phyloP scores from a whole-genome alignment of 2,329 filamentous ascomycete genomes.

The Leptodontidium sp. region DNA sequence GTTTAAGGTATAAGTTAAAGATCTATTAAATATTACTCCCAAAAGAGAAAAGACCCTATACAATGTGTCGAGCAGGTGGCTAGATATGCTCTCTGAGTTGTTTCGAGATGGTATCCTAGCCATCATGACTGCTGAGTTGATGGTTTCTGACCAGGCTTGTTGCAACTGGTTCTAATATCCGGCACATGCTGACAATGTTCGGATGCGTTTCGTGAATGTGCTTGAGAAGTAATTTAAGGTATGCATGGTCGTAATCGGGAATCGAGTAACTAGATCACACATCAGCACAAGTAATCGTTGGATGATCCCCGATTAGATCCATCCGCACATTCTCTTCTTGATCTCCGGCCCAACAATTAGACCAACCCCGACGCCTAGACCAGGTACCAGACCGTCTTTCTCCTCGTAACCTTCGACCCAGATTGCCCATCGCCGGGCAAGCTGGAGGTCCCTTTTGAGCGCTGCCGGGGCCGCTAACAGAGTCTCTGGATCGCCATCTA shows the following conservation, averaged over 20 bases:
- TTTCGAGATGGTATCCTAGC: too few species aligned
- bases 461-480: too few species aligned
- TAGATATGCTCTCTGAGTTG: too few species aligned
- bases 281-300: constrained; percentile 30
- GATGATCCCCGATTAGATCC: constrained; percentile 19
- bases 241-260: constrained; percentile 30
- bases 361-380: constrained; percentile 24
- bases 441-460: constrained; percentile 16
- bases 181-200: constrained; percentile 26
- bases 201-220: constrained; percentile 26
- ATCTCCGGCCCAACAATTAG: constrained; percentile 27
- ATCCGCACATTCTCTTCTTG: constrained; percentile 30
- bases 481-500: background rate
- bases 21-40: too few species aligned
- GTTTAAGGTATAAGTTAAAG: too few species aligned
- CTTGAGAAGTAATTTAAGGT: constrained; percentile 28
- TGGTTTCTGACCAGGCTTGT: constrained; percentile 28
- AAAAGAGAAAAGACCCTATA: too few species aligned
- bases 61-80: too few species aligned
- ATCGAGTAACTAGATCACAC: constrained; percentile 25
- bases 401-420: constrained; percentile 23
- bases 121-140: constrained; percentile 27
- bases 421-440: constrained; percentile 14
- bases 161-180: constrained; percentile 28
- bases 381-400: constrained; percentile 24